Percentiles rank a stretch among this genome's conserved stretches.
Conservation (phyloP, 495 filamentous ascomycete genomes). For the Tuber aestivum region DNA sequence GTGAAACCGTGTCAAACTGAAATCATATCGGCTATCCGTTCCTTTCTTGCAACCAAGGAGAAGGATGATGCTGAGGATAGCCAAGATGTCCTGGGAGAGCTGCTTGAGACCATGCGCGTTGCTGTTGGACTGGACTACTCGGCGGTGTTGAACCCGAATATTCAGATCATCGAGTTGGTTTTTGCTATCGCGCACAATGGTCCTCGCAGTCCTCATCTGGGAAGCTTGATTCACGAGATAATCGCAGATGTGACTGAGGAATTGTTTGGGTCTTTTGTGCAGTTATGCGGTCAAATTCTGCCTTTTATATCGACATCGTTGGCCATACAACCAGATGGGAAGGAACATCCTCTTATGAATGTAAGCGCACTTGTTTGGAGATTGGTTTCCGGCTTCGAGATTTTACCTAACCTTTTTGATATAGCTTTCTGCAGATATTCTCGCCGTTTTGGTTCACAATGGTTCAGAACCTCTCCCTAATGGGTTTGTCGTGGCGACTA, state of each 20-base stretch:
- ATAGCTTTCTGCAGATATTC: conserved; percentile 75
- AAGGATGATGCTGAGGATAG: conserved; percentile 73
- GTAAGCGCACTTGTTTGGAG: conserved; percentile 44
- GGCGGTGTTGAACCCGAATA: conserved; percentile 60
- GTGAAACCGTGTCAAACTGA: conserved; percentile 58
- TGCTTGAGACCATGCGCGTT: conserved; percentile 80
- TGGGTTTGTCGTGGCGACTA: conserved; percentile 74
- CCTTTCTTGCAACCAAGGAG: conserved; percentile 71
- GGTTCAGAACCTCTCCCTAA: conserved; percentile 75
- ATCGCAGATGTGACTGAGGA: conserved; percentile 78
- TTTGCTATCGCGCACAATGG: conserved; percentile 85
- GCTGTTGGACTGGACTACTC: conserved; percentile 70
- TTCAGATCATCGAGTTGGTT: conserved; percentile 70
- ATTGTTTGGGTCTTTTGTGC: conserved; percentile 64
- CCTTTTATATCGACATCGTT: conserved; percentile 83
- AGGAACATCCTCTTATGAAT: conserved; percentile 72
- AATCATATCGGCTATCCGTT: conserved; percentile 69
- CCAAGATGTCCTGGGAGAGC: conserved; percentile 82
- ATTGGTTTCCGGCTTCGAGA: neutral
- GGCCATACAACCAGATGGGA: conserved; percentile 75
- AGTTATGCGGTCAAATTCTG: conserved; percentile 78
- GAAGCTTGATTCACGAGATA: conserved; percentile 69
- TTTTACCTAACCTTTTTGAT: neutral
- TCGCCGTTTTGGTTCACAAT: conserved; percentile 73
- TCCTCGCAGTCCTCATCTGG: conserved; percentile 78